Evolutionary conservation across 768 basidiomycete genomes (phyloP).

Genomic region (Mycena indigotica): DNA sequence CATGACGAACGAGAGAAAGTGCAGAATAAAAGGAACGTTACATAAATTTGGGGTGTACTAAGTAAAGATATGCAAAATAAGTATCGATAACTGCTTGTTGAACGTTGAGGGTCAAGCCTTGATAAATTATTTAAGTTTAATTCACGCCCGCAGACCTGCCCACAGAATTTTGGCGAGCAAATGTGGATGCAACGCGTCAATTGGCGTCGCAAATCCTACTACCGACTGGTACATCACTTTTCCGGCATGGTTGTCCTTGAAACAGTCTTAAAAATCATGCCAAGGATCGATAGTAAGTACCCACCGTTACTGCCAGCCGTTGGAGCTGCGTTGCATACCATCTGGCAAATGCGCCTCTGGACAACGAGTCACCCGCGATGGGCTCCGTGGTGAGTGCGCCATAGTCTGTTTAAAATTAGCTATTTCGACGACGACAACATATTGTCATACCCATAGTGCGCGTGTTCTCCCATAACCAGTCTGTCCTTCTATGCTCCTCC

Average conservation of each 20-base stretch:
- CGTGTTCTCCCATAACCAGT: constrained; percentile 18
- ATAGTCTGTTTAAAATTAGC: constrained; percentile 18
- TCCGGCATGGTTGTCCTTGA: not conserved
- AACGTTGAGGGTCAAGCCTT: too few relatives aligned
- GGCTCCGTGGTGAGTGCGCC: constrained; percentile 12
- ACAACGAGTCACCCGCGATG: constrained; percentile 10
- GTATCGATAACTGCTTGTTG: too few relatives aligned
- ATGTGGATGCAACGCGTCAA: constrained; percentile 1
- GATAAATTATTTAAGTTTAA: too few relatives aligned
- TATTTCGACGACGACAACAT: too few relatives aligned
- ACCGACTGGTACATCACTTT: not conserved
- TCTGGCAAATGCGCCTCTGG: not conserved
- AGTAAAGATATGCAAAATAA: too few relatives aligned
- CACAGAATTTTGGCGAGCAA: not conserved
- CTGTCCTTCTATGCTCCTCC: constrained; percentile 15
- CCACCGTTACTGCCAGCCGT: constrained; percentile 10
- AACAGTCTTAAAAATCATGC: not conserved
- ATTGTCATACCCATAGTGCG: constrained; percentile 4
- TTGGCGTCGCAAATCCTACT: not conserved
- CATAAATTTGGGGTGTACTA: too few relatives aligned
- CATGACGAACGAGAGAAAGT: too few relatives aligned
- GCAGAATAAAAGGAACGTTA: too few relatives aligned
- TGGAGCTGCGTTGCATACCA: constrained; percentile 10
- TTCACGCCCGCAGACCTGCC: not conserved
- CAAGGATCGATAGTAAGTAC: not conserved